A percentile compares a stretch with the other conserved stretches of the same genome.
Conservation (phyloP, 1,284 basidiomycete genomes). For the Fistulinella cinereoalba region DNA sequence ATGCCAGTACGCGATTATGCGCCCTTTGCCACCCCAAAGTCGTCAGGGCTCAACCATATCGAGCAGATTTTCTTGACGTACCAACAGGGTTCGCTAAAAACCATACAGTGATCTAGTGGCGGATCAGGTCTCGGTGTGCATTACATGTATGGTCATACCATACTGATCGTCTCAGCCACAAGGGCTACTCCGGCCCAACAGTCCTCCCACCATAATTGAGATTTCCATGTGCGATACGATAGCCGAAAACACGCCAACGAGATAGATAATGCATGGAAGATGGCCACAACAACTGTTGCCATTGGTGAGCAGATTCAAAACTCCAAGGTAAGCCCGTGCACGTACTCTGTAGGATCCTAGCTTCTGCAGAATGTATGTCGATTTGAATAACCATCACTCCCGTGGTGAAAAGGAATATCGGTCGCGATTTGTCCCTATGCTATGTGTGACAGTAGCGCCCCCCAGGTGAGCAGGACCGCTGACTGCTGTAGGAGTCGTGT, state of each 20-base stretch:
- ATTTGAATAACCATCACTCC: not conserved
- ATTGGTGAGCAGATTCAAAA: not conserved
- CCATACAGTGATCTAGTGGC: not conserved
- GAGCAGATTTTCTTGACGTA: not conserved
- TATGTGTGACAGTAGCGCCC: not conserved
- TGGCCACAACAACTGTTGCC: slow-evolving; percentile 4
- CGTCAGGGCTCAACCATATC: not conserved
- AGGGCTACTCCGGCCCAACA: slow-evolving; percentile 3
- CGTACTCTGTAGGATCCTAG: not conserved
- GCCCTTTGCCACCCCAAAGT: not conserved
- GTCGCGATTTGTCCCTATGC: not conserved
- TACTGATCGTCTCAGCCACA: not conserved
- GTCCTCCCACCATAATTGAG: slow-evolving; percentile 1
- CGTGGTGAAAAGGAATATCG: not conserved
- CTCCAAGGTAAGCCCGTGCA: not conserved
- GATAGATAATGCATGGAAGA: slow-evolving; percentile 6
- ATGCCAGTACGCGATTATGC: slow-evolving; percentile 7
- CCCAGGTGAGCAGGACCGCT: not conserved
- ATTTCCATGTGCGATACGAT: slow-evolving; percentile 6
- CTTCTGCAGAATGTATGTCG: not conserved
- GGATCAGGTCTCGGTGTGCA: not conserved
- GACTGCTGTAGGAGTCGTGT: not conserved
- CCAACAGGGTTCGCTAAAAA: not conserved
- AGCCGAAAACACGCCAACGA: slow-evolving; percentile 5
- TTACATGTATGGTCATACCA: slow-evolving; percentile 2